These are phyloP conservation scores for Crinitomyces ghanaensis DNA, from an alignment of 805 yeast genomes.

Conservation along the genomic window DNA sequence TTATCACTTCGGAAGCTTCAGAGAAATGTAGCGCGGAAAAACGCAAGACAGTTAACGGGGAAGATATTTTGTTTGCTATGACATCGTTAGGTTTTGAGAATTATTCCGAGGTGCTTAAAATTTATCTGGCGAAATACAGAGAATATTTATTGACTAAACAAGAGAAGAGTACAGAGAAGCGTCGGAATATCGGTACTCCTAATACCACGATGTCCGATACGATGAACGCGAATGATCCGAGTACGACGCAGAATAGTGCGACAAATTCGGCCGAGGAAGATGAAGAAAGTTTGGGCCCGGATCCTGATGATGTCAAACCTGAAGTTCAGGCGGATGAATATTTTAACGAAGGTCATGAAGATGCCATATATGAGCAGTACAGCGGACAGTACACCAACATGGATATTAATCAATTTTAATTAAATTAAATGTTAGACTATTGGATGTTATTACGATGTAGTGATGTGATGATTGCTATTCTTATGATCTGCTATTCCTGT, in stretches of 20 bases:
- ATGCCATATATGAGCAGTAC: slow-evolving; percentile 20
- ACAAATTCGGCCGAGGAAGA: neutral
- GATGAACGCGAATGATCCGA: too few relatives aligned
- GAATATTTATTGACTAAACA: slow-evolving; percentile 25
- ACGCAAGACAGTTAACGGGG: slow-evolving; percentile 61
- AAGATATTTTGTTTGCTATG: slow-evolving; percentile 55
- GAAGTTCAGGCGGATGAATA: slow-evolving; percentile 1
- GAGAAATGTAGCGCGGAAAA: slow-evolving; percentile 55
- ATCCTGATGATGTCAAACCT: slow-evolving; percentile 9
- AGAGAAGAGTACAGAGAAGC: too few relatives aligned
- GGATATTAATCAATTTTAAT: slow-evolving; percentile 13
- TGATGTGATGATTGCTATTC: too few relatives aligned
- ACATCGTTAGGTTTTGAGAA: slow-evolving; percentile 56
- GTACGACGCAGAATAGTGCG: slow-evolving; percentile 1
- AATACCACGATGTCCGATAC: too few relatives aligned
- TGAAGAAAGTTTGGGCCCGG: slow-evolving; percentile 4
- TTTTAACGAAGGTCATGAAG: neutral
- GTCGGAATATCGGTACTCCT: too few relatives aligned
- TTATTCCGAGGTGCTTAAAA: slow-evolving; percentile 56
- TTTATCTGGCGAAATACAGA: slow-evolving; percentile 55
- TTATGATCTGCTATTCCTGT: too few relatives aligned
- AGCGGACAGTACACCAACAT: slow-evolving; percentile 21
- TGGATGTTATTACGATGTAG: too few relatives aligned
- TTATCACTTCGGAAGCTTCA: slow-evolving; percentile 53
- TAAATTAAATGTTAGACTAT: too few relatives aligned